Base-by-base conservation (phyloP, 1,284 basidiomycete genomes). In the Ganoderma leucocontextum region DNA sequence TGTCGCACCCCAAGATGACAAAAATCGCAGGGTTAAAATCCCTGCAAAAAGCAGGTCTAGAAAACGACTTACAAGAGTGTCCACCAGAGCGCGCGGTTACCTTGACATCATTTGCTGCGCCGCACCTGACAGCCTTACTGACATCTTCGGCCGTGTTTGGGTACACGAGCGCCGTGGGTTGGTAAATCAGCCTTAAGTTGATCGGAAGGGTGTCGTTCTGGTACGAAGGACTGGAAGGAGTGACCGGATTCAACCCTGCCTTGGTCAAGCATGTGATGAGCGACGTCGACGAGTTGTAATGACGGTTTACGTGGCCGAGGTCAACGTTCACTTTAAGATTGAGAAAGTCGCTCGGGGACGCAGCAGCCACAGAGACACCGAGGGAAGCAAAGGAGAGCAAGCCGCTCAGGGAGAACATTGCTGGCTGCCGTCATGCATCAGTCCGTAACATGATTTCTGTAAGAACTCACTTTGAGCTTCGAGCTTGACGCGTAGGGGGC, bases 61-160 rank as follows among this genome's bases (percentile, higher is more conserved):
- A 22, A 38, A 22, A 2, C 36, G 57, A 60, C 58, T 39, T 29
- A 60, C 58, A 60, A 25, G 58, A 60, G 58, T 60, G 58, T 60
- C 58, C 58, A 12, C 58, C 58, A 22, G 58, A 60, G 25, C 58
- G 58, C 8, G 58, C 58, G 58, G 36, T 60, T 25, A 60, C 58
- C n/a, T 60, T 60, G 19, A 60, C 58, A 25, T 60, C 58, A 13
- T 60, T 60, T 25, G 22, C 12, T 3, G 39, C 58, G 15, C 58
- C 58, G 38, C 58, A 60, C 38, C 15, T 60, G 38, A 60, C 58
- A 13, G 58, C 35, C 38, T 38, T 17, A 13, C 58, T 60, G 35
- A 60, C 58, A 29, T 60, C 58, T 22, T 60, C 58, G 9, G 58
- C 42, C 12, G 58, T 41, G 38, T 60, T 60, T 5, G 58, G 58